Base-by-base conservation (phyloP, 306 rosid species). In the Cucumis melo region DNA sequence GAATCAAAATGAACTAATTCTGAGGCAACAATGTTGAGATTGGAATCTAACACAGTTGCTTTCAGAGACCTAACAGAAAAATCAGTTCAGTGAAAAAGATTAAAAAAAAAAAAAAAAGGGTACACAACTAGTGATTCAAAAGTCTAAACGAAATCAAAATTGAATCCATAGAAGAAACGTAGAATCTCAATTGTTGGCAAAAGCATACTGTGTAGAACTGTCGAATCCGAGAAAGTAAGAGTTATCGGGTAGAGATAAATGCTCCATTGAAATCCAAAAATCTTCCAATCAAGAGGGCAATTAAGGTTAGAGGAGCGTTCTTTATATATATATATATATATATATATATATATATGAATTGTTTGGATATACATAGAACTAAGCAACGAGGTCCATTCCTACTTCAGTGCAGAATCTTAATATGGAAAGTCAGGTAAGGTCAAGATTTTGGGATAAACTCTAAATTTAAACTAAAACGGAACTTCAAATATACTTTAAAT, bases 211-310 rank as follows among this genome's bases (percentile, higher is more conserved):
- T 14, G 98, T 94, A 41, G 98, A 94, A 53, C 96, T 89, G 75
- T 94, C 98, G 48, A 94, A 84, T 73, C 97, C 98, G 56, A 94
- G 95, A 80, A 85, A 94, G 58, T 85, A 90, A 1, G 97, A 88
- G 51, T 84, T 86, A 0, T 15, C 73, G 34, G 97, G 95, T 62
- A 94, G 94, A 71, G 93, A 83, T 62, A 80, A 82, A 38, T 80
- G 89, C 5, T 81, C 97, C 98, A 94, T 94, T 81, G 81, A 16
- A 16, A 21, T 36, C 48, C 15, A 38, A 34, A 34, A 36, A 5
- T 55, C 38, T 51, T 29, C 5, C 17, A 15, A 27, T 15, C 44
- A 24, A 29, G 27, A 56, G 29, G 17, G 23, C 11, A 50, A 54
- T 32, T 32, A 55, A 54, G 29, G 19, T 1, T 41, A 32, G 36